Evolutionary conservation across 805 yeast species (phyloP), one percentile per base, ranked within the genome.

Genomic region (Saturnispora silvae): DNA sequence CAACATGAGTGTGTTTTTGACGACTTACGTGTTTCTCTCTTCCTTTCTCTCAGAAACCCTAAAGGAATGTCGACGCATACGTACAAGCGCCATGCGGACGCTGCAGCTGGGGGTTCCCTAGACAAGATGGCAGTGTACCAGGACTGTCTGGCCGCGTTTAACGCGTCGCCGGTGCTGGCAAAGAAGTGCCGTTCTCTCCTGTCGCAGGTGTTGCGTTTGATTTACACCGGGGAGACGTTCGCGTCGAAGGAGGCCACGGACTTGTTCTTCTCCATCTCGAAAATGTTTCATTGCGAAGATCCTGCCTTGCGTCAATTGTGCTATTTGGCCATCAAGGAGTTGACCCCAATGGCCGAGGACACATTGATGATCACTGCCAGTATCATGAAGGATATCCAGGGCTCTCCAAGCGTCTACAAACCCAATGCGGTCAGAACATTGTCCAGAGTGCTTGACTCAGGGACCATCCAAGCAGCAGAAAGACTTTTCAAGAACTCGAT

Each of bases 71-170:
- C 96, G 32, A 76, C 94, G 27, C 76, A 68, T 47, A 67, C 81
- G 31, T 85, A 83, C 63, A 86, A 85, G 65, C 82, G 83, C 64
- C 75, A 71, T 61, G 96, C 86, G 54, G 85, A 81, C 56, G 56
- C 72, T 39, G 83, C 71, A 47, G 66, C 80, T 34, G 77, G 79
- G 40, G 64, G 68, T 24, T 59, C 72, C 49, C 94, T 95, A 40
- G 97, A 92, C 63, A 87, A 87, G 63, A 92, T 92, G 97, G 80
- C 96, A 9, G 87, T 92, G 45, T 89, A 81, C 60, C 98, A 92
- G 63, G 95, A 87, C 57, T 87, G 96, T 67, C 66, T 84, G 53
- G 82, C 82, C 48, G 87, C 83, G 43, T 92, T 92, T 71, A 89
- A 87, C 64, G 84, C 87, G 45, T 72, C 92, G 31, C 95, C 95